Evolutionary conservation across 2,329 filamentous ascomycete genomes (phyloP).

Genomic region (Paraphoma chrysanthemicola): DNA sequence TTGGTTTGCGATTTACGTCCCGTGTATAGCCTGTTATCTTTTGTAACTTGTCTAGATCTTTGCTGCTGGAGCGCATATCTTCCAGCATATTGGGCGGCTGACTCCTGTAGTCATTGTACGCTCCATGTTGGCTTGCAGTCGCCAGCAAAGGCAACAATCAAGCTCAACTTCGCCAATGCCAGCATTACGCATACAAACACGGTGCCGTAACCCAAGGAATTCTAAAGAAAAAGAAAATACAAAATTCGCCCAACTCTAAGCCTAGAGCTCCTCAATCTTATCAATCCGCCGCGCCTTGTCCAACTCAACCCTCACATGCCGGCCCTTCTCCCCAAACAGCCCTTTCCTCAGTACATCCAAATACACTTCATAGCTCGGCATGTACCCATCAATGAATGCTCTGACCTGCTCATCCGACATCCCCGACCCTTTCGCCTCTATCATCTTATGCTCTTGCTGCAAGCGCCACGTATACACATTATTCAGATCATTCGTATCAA

Average conservation of each 20-base stretch:
- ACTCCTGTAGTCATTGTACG: too few species aligned
- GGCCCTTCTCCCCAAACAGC: slow-evolving; percentile 54
- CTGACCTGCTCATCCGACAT: slow-evolving; percentile 85
- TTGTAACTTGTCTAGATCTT: too few species aligned
- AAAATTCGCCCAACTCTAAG: neutral
- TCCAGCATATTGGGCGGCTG: too few species aligned
- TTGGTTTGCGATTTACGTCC: too few species aligned
- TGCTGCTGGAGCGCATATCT: too few species aligned
- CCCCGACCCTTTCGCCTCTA: slow-evolving; percentile 70
- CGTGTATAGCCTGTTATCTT: too few species aligned
- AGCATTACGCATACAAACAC: too few species aligned
- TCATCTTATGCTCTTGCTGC: slow-evolving; percentile 78
- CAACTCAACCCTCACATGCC: slow-evolving; percentile 60
- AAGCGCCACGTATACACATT: slow-evolving; percentile 87
- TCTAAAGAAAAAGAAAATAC: too few species aligned
- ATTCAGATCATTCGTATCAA: slow-evolving; percentile 73
- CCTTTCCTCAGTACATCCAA: slow-evolving; percentile 58
- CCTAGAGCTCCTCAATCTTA: slow-evolving; percentile 40
- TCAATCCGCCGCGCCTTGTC: slow-evolving; percentile 55
- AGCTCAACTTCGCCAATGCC: too few species aligned
- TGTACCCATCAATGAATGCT: slow-evolving; percentile 72
- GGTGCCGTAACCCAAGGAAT: too few species aligned
- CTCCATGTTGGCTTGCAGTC: too few species aligned
- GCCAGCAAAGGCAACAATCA: too few species aligned
- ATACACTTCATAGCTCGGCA: slow-evolving; percentile 65